phyloP scores from a whole-genome alignment of 1,139 yeast species.

The Candida tropicalis region DNA sequence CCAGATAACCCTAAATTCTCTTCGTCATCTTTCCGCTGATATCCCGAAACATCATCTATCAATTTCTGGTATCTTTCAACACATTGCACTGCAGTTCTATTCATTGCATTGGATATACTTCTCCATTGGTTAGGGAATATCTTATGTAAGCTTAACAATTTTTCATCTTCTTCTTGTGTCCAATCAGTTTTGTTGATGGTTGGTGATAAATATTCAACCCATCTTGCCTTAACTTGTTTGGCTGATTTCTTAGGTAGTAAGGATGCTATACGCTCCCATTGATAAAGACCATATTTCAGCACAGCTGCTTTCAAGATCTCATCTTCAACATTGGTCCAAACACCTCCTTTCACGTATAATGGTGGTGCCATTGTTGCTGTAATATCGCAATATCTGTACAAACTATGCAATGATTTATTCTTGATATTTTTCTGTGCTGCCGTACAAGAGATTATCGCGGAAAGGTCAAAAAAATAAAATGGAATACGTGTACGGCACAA shows the following conservation, averaged over 20 bases:
- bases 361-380: conserved; percentile 52
- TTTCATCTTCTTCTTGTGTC: conserved; percentile 77
- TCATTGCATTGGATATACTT: conserved; percentile 76
- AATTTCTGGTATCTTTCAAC: conserved; percentile 84
- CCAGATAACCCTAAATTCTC: conserved; percentile 49
- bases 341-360: conserved; percentile 80
- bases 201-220: conserved; percentile 91
- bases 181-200: conserved; percentile 64
- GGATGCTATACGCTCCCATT: conserved; percentile 94
- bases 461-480: too few relatives aligned
- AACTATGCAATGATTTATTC: too few relatives aligned
- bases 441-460: too few relatives aligned
- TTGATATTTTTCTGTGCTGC: too few relatives aligned
- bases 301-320: conserved; percentile 89
- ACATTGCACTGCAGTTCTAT: conserved; percentile 86
- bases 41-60: conserved; percentile 53
- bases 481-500: too few relatives aligned
- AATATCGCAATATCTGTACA: too few relatives aligned
- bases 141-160: conserved; percentile 65
- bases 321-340: conserved; percentile 91
- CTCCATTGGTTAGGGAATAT: conserved; percentile 94
- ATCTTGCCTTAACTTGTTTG: conserved; percentile 88
- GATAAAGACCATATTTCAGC: conserved; percentile 88
- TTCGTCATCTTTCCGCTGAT: conserved; percentile 19
- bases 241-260: conserved; percentile 84